Evolutionary conservation across 805 yeast genomes (phyloP), one percentile per base, ranked within the genome.

Genomic region (Nakazawaea populi): DNA sequence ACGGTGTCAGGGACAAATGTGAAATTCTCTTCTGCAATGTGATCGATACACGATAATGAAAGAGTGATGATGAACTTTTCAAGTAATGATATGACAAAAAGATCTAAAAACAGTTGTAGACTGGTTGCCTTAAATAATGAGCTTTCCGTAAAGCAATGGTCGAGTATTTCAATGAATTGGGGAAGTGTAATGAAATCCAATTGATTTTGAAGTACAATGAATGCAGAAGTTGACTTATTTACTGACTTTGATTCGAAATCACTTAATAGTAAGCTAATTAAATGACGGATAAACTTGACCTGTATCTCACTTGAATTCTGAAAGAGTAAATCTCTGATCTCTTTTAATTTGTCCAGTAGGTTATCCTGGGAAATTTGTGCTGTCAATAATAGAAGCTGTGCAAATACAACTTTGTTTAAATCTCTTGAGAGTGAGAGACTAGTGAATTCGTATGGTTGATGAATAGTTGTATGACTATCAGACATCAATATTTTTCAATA

Each of bases 361-460:
- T 74, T 75, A 27, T 65, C 64, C 28, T 65, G 64, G 34, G 70
- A 62, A 54, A 75, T 65, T 27, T 78, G 73, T 38, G 77, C 67
- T 46, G 76, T 66, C 46, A 82, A 65, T 46, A 83, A 70, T 18
- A 78, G 71, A 41, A 84, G 60, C 64, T 84, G 89, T 36, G 81
- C 75, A 52, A 74, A 60, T 43, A 75, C 65, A 47, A 78, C 70
- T 54, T 65, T 67, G 9, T 45, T 40, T 36, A 48, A 34, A 29
- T 48, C 51, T 11, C 30, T 42, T 6, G 51, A 48, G 11, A 42
- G 40, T 37, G 40, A 39, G 30, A 28, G 31, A 6, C 11, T 18
- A 14, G 31, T 14, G 14, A 35, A 14, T 9, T 14, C 28, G 28
- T 36, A 9, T 7, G 34, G 9, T 24, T 28, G 35, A 34, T 46